phyloP scores from a whole-genome alignment of 768 basidiomycete species.

The Nevesoporus exiguus region DNA sequence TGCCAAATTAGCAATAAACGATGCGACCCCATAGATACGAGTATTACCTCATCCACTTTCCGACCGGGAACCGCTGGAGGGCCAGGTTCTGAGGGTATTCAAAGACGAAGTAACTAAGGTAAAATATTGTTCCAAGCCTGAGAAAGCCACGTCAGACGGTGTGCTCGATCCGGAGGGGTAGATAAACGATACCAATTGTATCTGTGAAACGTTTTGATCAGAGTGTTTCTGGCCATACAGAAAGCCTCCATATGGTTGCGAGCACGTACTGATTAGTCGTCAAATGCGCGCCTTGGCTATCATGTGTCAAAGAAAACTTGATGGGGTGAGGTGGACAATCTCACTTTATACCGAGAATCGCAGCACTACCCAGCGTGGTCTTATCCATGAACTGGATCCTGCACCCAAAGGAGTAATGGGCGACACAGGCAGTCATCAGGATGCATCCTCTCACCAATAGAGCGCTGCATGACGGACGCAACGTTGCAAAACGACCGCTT shows the following conservation, averaged over 20 bases:
- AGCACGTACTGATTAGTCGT: slow-evolving; percentile 57
- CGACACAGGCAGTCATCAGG: not conserved
- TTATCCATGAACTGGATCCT: slow-evolving; percentile 84
- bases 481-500: not conserved
- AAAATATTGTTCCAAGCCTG: slow-evolving; percentile 77
- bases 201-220: slow-evolving; percentile 32
- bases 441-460: slow-evolving; percentile 41
- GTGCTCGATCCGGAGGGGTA: not conserved
- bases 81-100: slow-evolving; percentile 75
- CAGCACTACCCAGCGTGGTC: slow-evolving; percentile 61
- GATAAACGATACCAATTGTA: slow-evolving; percentile 55
- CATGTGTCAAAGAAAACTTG: not conserved
- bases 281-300: slow-evolving; percentile 57
- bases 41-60: slow-evolving; percentile 74
- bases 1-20: not conserved
- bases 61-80: slow-evolving; percentile 70
- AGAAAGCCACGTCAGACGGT: not conserved
- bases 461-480: slow-evolving; percentile 37
- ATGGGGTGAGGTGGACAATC: slow-evolving; percentile 9
- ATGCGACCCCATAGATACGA: not conserved
- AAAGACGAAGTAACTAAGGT: slow-evolving; percentile 65
- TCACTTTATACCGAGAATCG: slow-evolving; percentile 69
- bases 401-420: not conserved
- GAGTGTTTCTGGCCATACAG: too few species aligned
- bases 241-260: not conserved